These are phyloP conservation scores for Hypomontagnella submonticulosa DNA, from an alignment of 495 filamentous ascomycete genomes.

Conservation along the genomic window DNA sequence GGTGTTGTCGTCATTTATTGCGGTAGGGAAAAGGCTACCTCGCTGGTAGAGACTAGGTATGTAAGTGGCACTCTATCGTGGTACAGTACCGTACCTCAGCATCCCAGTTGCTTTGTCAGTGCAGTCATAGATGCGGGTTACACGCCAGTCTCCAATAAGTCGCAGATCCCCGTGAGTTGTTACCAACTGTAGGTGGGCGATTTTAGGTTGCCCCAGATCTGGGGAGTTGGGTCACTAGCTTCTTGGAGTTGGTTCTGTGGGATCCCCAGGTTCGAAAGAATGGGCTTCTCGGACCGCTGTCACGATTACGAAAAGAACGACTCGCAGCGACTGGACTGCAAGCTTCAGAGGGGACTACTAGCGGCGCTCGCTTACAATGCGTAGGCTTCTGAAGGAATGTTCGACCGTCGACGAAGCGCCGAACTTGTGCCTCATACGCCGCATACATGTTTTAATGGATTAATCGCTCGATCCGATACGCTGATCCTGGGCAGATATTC, in stretches of 20 bases:
- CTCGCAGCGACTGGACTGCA: neutral
- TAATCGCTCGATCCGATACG: slow-evolving; percentile 31
- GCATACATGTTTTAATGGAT: slow-evolving; percentile 21
- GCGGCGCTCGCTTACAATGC: slow-evolving; percentile 15
- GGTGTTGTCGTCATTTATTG: slow-evolving; percentile 21
- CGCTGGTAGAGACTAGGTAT: neutral
- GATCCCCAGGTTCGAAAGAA: slow-evolving; percentile 28
- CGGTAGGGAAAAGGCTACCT: slow-evolving; percentile 8
- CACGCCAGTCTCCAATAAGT: neutral
- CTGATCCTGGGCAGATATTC: slow-evolving; percentile 14
- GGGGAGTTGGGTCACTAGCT: slow-evolving; percentile 29
- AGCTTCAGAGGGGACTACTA: slow-evolving; percentile 19
- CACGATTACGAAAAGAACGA: slow-evolving; percentile 15
- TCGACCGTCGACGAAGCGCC: slow-evolving; percentile 16
- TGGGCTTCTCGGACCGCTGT: slow-evolving; percentile 32
- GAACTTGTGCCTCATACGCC: slow-evolving; percentile 19
- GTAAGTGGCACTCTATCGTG: neutral
- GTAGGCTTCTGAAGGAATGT: slow-evolving; percentile 4
- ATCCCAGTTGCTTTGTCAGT: neutral
- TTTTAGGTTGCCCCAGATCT: slow-evolving; percentile 35
- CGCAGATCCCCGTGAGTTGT: slow-evolving; percentile 21
- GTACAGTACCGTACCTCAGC: slow-evolving; percentile 7
- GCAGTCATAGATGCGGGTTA: neutral
- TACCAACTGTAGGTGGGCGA: slow-evolving; percentile 15
- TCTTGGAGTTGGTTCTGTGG: slow-evolving; percentile 17